Percentiles rank a stretch among this genome's conserved stretches.
These are phyloP conservation scores for Suhomyces sp. DNA, from an alignment of 805 yeast species.

Conservation along the genomic window DNA sequence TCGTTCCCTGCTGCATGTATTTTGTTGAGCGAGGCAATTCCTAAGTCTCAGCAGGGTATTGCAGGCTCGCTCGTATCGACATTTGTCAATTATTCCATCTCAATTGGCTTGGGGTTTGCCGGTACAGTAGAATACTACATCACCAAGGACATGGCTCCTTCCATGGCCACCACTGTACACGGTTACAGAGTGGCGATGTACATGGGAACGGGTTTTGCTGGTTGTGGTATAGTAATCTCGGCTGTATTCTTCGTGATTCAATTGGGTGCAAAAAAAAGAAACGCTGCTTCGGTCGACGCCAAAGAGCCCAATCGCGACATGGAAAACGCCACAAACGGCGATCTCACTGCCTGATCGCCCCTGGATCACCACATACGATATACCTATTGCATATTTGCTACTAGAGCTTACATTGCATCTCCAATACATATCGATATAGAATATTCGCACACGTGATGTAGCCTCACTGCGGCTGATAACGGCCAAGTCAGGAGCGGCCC, in stretches of 20 bases:
- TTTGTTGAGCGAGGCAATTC: constrained; percentile 12
- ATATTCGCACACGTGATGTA: neutral
- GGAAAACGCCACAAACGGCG: neutral
- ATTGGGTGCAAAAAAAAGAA: neutral
- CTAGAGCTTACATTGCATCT: neutral
- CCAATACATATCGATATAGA: neutral
- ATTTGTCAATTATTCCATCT: constrained; percentile 20
- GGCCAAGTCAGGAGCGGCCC: neutral
- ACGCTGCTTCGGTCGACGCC: neutral
- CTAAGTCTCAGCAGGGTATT: constrained; percentile 15
- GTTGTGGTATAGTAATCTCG: constrained; percentile 24
- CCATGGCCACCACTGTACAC: constrained; percentile 14
- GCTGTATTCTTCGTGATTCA: constrained; percentile 15
- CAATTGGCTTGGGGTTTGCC: constrained; percentile 35
- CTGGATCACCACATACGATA: neutral
- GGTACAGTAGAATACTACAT: constrained; percentile 32
- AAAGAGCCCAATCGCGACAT: neutral
- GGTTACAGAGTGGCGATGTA: constrained; percentile 27
- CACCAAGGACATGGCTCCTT: constrained; percentile 15
- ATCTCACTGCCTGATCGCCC: neutral
- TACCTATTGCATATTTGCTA: neutral
- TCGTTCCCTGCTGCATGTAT: constrained; percentile 18
- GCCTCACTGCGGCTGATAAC: neutral
- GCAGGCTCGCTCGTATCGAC: constrained; percentile 18
- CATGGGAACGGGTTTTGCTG: constrained; percentile 36